Conservation (phyloP, 2,329 filamentous ascomycete species). For the Penicillium sp. region DNA sequence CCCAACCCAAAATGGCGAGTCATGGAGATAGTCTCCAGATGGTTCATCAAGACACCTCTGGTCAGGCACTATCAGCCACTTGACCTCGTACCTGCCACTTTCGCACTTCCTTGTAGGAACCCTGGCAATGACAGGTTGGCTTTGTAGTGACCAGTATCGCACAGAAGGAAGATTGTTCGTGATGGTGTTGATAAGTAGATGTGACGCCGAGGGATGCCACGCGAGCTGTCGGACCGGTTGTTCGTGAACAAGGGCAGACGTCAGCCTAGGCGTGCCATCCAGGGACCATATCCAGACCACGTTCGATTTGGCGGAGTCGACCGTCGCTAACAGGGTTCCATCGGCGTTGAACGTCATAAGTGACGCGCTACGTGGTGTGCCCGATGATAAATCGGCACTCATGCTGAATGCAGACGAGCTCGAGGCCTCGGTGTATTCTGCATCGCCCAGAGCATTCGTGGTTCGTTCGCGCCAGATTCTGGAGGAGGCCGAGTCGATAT, state of each 20-base stretch:
- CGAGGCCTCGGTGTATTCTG: conserved; percentile 38
- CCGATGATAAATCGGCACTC: conserved; percentile 25
- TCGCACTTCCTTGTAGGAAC: conserved; percentile 32
- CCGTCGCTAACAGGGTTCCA: conserved; percentile 36
- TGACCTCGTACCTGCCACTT: conserved; percentile 35
- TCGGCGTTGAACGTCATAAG: conserved; percentile 40
- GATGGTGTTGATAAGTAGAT: conserved; percentile 39
- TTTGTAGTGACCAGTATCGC: conserved; percentile 32
- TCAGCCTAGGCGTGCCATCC: conserved; percentile 24
- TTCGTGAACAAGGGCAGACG: conserved; percentile 42
- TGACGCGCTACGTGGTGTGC: conserved; percentile 34
- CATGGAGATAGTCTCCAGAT: neutral
- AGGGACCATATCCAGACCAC: conserved; percentile 46
- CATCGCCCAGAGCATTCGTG: conserved; percentile 25
- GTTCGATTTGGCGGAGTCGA: conserved; percentile 40
- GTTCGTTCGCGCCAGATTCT: conserved; percentile 36
- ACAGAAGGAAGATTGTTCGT: conserved; percentile 32
- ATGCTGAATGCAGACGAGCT: conserved; percentile 35
- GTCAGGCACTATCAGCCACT: conserved; percentile 27
- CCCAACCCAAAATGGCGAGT: conserved; percentile 35
- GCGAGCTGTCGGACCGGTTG: conserved; percentile 37
- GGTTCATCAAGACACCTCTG: neutral
- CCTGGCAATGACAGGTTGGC: conserved; percentile 28
- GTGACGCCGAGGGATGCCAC: conserved; percentile 38
- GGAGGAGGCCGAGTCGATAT: conserved; percentile 28